Percentiles rank a stretch among this genome's conserved stretches.
Evolutionary conservation across 2,329 filamentous ascomycete species (phyloP).

Genomic region (Furcasterigmium furcatum): DNA sequence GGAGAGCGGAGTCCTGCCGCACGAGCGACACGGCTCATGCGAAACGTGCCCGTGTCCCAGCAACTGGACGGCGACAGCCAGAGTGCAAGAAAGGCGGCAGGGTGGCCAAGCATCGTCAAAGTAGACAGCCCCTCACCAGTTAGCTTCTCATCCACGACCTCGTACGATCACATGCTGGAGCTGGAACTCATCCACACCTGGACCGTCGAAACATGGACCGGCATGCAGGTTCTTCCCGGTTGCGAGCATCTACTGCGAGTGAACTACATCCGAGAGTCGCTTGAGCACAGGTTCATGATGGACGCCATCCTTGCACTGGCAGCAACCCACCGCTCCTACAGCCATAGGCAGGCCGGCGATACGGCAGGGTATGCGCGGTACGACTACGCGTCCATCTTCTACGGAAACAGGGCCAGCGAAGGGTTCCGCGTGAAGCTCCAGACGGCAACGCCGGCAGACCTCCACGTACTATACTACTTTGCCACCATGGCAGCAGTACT

Average conservation of each 20-base stretch:
- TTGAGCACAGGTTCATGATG: conserved; percentile 33
- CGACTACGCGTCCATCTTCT: conserved; percentile 2
- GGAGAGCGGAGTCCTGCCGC: background rate
- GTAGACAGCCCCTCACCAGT: background rate
- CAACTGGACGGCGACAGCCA: background rate
- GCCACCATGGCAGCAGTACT: conserved; percentile 2
- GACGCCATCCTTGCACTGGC: conserved; percentile 23
- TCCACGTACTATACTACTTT: conserved; percentile 13
- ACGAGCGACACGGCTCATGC: background rate
- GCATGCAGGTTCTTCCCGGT: conserved; percentile 31
- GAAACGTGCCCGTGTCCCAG: background rate
- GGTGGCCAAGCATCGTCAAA: background rate
- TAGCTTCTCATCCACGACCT: background rate
- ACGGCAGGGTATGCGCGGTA: background rate
- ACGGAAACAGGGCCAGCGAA: conserved; percentile 5
- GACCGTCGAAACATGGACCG: conserved; percentile 39
- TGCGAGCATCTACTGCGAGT: conserved; percentile 28
- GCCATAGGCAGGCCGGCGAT: background rate
- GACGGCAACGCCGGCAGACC: conserved; percentile 16
- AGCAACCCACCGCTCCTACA: background rate
- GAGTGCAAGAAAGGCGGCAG: background rate
- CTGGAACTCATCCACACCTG: conserved; percentile 50
- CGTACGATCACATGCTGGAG: conserved; percentile 19
- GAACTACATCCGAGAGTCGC: conserved; percentile 23
- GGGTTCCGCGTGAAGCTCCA: conserved; percentile 15